Evolutionary conservation across 108 stramenopile genomes (phyloP).

Genomic region (Cyclotella cryptica): DNA sequence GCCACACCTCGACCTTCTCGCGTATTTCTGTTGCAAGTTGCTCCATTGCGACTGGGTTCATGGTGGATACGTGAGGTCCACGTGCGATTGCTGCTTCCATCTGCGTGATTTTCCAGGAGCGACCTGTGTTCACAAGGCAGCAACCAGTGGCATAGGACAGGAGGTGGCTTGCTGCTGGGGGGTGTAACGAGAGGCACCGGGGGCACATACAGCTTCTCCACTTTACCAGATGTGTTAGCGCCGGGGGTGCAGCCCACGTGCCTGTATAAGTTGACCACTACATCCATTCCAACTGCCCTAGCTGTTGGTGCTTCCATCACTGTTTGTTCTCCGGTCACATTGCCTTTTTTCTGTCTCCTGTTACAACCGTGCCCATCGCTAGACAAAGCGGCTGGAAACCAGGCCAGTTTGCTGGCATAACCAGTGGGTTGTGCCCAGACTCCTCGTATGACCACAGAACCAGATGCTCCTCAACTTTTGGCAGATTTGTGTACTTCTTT

Average conservation of each 20-base stretch:
- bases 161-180: not conserved
- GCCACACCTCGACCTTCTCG: not conserved
- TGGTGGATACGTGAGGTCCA: not conserved
- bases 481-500: not conserved
- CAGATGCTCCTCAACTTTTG: not conserved
- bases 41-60: not conserved
- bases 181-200: too few species aligned
- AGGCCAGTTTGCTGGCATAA: not conserved
- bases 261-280: constrained; percentile 1
- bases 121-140: too few species aligned
- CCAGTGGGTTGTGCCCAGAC: not conserved
- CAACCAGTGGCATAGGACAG: not conserved
- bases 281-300: not conserved
- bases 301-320: not conserved
- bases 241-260: not conserved
- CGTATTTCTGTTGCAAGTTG: too few species aligned
- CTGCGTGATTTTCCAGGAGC: not conserved
- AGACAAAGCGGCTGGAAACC: too few species aligned
- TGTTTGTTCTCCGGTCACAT: not conserved
- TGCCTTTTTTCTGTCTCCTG: not conserved
- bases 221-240: not conserved
- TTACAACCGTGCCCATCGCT: not conserved
- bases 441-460: not conserved
- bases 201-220: not conserved
- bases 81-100: not conserved